These are phyloP conservation scores for Camelina sativa DNA, from an alignment of 345 rosid species.

Conservation along the genomic window DNA sequence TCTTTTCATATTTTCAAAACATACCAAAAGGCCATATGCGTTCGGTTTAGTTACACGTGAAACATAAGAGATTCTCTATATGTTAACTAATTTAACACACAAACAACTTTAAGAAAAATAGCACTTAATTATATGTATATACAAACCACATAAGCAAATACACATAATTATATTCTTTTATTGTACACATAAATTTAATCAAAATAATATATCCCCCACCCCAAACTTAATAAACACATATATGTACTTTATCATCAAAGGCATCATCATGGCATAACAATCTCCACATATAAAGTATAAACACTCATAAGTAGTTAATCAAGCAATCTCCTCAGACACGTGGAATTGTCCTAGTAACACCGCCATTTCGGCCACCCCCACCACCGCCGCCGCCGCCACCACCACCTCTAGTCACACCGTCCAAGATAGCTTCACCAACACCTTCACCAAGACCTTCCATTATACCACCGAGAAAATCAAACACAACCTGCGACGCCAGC, in stretches of 20 bases:
- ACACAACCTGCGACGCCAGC: constrained; percentile 69
- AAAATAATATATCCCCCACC: constrained; percentile 22
- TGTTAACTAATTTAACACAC: not conserved
- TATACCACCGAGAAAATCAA: constrained; percentile 67
- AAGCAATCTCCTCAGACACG: constrained; percentile 38
- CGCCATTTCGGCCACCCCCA: constrained; percentile 9
- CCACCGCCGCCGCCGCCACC: constrained; percentile 28
- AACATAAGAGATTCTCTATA: not conserved
- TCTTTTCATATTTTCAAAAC: not conserved
- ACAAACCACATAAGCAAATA: constrained; percentile 29
- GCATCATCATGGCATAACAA: constrained; percentile 32
- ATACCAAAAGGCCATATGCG: constrained; percentile 4
- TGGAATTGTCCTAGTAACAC: constrained; percentile 32
- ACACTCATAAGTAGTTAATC: constrained; percentile 24
- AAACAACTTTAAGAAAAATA: not conserved
- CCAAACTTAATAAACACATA: constrained; percentile 17
- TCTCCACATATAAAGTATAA: constrained; percentile 17
- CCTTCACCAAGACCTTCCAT: constrained; percentile 87
- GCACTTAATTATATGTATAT: not conserved
- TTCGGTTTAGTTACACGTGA: not conserved
- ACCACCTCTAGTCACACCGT: constrained; percentile 51
- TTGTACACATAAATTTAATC: not conserved
- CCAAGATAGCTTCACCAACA: constrained; percentile 65
- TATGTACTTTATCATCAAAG: constrained; percentile 5
- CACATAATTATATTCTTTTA: not conserved